phyloP scores from a whole-genome alignment of 1,284 basidiomycete genomes.

The Taiwanofungus camphoratus region DNA sequence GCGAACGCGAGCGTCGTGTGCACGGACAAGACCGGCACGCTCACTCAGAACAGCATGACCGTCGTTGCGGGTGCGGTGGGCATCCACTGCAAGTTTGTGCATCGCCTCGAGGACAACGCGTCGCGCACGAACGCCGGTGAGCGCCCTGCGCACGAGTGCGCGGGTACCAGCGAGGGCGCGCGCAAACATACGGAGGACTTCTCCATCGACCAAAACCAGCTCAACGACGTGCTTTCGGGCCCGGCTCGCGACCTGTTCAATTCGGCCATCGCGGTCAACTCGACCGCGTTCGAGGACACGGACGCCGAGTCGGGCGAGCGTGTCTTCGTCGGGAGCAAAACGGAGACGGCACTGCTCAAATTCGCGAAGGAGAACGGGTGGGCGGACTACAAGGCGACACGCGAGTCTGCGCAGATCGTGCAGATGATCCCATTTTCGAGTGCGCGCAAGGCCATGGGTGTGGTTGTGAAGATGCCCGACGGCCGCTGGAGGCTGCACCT shows the following conservation, averaged over 20 bases:
- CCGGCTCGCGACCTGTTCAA: conserved; percentile 73
- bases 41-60: conserved; percentile 93
- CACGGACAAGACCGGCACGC: conserved; percentile 93
- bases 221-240: conserved; percentile 62
- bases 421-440: conserved; percentile 96
- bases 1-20: conserved; percentile 95
- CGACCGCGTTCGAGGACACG: conserved; percentile 89
- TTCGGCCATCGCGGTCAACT: conserved; percentile 87
- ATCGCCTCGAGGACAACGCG: conserved; percentile 69
- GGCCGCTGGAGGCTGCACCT: conserved; percentile 70
- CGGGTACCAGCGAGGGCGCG: conserved; percentile 6
- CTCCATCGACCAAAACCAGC: conserved; percentile 72
- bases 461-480: conserved; percentile 59
- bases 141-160: conserved; percentile 24
- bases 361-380: conserved; percentile 88
- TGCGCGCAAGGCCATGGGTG: conserved; percentile 94
- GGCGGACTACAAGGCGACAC: conserved; percentile 67
- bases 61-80: conserved; percentile 96
- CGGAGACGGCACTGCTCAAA: conserved; percentile 88
- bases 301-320: conserved; percentile 60
- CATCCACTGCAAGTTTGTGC: conserved; percentile 90
- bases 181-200: conserved; percentile 64
- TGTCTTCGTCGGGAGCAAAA: conserved; percentile 91
- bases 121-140: conserved; percentile 73
- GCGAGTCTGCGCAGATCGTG: conserved; percentile 65